Evolutionary conservation across 495 filamentous ascomycete genomes (phyloP).

Genomic region (Aspergillus sclerotiicarbonarius): DNA sequence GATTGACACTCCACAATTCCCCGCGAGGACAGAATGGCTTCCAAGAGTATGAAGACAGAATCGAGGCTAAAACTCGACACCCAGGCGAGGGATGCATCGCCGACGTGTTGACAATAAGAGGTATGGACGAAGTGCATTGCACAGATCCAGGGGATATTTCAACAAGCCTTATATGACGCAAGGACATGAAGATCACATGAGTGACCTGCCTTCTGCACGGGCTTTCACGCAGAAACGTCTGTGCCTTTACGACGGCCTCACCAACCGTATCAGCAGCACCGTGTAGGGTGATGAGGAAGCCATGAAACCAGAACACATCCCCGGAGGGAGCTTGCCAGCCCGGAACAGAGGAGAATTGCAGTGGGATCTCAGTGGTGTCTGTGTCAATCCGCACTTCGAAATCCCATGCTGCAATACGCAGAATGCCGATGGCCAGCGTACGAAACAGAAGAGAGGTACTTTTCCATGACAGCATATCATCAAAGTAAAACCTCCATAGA

Average conservation of each 20-base stretch:
- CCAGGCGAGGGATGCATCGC: neutral
- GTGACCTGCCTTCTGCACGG: neutral
- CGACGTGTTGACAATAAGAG: neutral
- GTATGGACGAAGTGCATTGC: neutral
- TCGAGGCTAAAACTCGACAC: neutral
- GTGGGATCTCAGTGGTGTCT: slow-evolving; percentile 8
- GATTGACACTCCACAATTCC: neutral
- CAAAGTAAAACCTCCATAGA: slow-evolving; percentile 11
- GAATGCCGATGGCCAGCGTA: neutral
- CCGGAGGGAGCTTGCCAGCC: neutral
- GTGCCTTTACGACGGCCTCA: neutral
- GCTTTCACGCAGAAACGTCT: neutral
- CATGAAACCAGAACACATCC: slow-evolving; percentile 5
- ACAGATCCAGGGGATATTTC: neutral
- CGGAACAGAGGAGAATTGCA: slow-evolving; percentile 1
- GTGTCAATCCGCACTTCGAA: slow-evolving; percentile 1
- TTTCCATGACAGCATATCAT: slow-evolving; percentile 1
- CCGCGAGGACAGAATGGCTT: neutral
- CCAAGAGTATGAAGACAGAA: neutral
- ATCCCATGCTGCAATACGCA: slow-evolving; percentile 13
- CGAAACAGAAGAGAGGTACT: neutral
- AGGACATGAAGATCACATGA: neutral
- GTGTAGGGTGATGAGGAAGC: neutral
- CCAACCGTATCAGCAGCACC: neutral
- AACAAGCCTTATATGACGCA: neutral